phyloP scores from a whole-genome alignment of 1,284 basidiomycete genomes.

The Boletus semigastroideus region DNA sequence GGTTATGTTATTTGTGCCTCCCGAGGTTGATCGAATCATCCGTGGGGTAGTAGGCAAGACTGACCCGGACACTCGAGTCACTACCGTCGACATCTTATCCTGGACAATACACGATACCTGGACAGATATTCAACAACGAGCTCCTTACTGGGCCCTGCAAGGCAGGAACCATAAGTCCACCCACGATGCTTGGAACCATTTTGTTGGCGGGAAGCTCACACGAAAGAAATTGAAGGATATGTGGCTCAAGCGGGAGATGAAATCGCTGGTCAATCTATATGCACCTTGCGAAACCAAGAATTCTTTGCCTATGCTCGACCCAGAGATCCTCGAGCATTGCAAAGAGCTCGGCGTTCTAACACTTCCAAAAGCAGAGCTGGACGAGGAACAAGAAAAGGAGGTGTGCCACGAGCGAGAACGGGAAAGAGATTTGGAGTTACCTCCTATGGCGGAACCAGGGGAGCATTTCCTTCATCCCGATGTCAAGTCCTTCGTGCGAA shows the following conservation, averaged over 20 bases:
- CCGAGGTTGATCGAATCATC: not conserved
- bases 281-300: not conserved
- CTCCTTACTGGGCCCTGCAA: not conserved
- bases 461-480: not conserved
- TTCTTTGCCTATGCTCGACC: not conserved
- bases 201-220: not conserved
- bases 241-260: not conserved
- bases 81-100: not conserved
- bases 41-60: not conserved
- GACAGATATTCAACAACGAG: not conserved
- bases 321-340: not conserved
- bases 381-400: not conserved
- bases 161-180: not conserved
- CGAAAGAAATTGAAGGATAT: not conserved
- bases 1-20: not conserved
- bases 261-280: not conserved
- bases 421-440: slow-evolving; percentile 1
- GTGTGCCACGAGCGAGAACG: not conserved
- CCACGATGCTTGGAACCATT: not conserved
- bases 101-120: too few relatives aligned
- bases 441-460: not conserved
- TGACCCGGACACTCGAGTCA: not conserved
- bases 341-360: not conserved
- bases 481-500: not conserved
- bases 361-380: not conserved